Percentiles rank a stretch among this genome's conserved stretches.
These are phyloP conservation scores for Pseudodiploospora longispora DNA, from an alignment of 2,329 filamentous ascomycete genomes.

Conservation along the genomic window DNA sequence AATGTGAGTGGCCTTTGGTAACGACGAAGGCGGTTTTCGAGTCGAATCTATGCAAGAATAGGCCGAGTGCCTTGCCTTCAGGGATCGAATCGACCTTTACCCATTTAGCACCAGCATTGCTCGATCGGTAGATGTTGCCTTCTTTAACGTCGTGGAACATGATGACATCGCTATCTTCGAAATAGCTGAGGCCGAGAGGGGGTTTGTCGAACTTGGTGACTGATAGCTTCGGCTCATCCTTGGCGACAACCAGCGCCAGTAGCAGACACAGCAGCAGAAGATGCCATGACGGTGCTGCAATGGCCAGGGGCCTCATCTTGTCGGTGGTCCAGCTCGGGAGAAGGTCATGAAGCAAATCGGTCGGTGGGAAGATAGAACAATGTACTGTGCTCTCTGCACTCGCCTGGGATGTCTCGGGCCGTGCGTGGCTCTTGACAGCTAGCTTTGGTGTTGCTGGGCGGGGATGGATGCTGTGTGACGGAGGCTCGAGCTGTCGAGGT, in stretches of 20 bases:
- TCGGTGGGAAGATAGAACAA: neutral
- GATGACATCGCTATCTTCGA: constrained; percentile 78
- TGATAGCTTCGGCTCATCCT: constrained; percentile 59
- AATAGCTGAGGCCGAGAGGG: constrained; percentile 73
- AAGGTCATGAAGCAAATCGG: constrained; percentile 34
- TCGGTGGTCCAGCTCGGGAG: constrained; percentile 22
- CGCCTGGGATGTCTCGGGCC: too few species aligned
- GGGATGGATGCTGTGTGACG: too few species aligned
- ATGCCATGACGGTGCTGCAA: constrained; percentile 38
- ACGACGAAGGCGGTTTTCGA: constrained; percentile 72
- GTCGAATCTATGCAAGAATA: constrained; percentile 74
- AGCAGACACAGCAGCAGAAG: constrained; percentile 43
- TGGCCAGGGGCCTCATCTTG: constrained; percentile 48
- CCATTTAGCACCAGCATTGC: constrained; percentile 76
- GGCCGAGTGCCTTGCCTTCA: constrained; percentile 50
- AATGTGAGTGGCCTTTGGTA: constrained; percentile 63
- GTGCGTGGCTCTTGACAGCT: too few species aligned
- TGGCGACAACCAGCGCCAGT: constrained; percentile 38
- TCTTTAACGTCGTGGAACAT: constrained; percentile 61
- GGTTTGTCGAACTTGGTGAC: constrained; percentile 56
- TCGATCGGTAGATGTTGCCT: constrained; percentile 65
- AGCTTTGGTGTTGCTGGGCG: too few species aligned
- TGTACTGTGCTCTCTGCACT: neutral
- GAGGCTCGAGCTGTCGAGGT: too few species aligned
- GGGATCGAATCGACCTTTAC: constrained; percentile 54